Conservation (phyloP, 2,329 filamentous ascomycete genomes). For the Phaeophleospora eucalypticola region DNA sequence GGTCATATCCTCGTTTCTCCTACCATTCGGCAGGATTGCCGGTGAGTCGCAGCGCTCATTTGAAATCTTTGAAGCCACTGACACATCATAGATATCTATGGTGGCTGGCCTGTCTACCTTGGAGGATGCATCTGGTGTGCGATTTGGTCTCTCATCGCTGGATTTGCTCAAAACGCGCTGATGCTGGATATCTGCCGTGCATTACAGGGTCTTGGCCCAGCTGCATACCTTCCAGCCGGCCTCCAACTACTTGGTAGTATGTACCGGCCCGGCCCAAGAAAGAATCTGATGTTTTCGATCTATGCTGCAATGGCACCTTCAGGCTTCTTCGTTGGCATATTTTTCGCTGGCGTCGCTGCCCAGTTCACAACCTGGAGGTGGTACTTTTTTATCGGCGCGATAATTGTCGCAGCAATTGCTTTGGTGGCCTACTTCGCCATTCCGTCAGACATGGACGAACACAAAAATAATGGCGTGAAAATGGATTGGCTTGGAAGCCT, state of each 20-base stretch:
- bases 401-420: conserved; percentile 47
- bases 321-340: conserved; percentile 57
- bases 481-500: conserved; percentile 68
- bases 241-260: conserved; percentile 32
- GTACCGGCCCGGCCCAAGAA: conserved; percentile 35
- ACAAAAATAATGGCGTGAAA: conserved; percentile 37
- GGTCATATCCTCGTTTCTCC: conserved; percentile 45
- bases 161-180: conserved; percentile 31
- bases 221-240: conserved; percentile 33
- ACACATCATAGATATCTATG: conserved; percentile 52
- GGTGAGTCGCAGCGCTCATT: conserved; percentile 1
- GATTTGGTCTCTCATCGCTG: conserved; percentile 32
- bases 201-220: conserved; percentile 35
- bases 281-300: conserved; percentile 36
- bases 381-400: conserved; percentile 65
- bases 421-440: conserved; percentile 47
- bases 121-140: conserved; percentile 49
- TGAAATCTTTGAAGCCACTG: neutral
- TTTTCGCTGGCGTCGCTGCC: conserved; percentile 58
- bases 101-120: conserved; percentile 59
- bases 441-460: conserved; percentile 45
- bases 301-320: conserved; percentile 52
- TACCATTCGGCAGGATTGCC: conserved; percentile 43
- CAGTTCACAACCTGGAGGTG: conserved; percentile 57
- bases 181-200: conserved; percentile 37